Conservation (phyloP, 768 basidiomycete species). For the Rhodocollybia butyracea region DNA sequence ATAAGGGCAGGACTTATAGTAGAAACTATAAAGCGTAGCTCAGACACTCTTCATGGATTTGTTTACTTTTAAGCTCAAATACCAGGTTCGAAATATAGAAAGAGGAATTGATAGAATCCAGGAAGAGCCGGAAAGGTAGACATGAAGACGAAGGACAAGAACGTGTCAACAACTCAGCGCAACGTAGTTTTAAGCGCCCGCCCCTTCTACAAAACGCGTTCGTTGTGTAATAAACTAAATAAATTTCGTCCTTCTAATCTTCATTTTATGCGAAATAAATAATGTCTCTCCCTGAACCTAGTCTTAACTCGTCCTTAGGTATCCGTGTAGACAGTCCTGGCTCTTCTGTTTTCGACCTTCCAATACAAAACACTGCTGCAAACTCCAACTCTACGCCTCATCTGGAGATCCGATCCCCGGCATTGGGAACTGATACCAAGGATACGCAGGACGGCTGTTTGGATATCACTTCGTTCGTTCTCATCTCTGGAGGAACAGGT, state of each 20-base stretch:
- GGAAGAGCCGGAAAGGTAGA: conserved; percentile 47
- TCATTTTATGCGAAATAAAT: too few species aligned
- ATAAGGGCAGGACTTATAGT: conserved; percentile 49
- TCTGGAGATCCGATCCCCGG: conserved; percentile 9
- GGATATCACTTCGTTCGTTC: conserved; percentile 44
- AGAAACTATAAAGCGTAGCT: conserved; percentile 35
- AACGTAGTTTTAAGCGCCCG: too few species aligned
- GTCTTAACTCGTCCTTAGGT: background rate
- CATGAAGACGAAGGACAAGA: conserved; percentile 9
- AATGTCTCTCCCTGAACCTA: too few species aligned
- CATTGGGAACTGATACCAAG: too few species aligned
- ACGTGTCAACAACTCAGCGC: too few species aligned
- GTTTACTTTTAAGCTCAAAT: too few species aligned
- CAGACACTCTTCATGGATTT: too few species aligned
- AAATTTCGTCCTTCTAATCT: too few species aligned
- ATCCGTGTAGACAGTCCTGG: conserved; percentile 50
- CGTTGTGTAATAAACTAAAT: too few species aligned
- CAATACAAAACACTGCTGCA: conserved; percentile 35
- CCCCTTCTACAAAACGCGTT: too few species aligned
- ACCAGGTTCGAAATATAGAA: conserved; percentile 61
- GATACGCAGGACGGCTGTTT: too few species aligned
- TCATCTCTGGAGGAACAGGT: conserved; percentile 93
- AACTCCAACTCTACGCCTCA: conserved; percentile 11
- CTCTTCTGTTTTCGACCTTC: conserved; percentile 75
- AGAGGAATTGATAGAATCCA: conserved; percentile 52